Base-by-base conservation (phyloP, 2,329 filamentous ascomycete species). In the Fusarium tupiense region DNA sequence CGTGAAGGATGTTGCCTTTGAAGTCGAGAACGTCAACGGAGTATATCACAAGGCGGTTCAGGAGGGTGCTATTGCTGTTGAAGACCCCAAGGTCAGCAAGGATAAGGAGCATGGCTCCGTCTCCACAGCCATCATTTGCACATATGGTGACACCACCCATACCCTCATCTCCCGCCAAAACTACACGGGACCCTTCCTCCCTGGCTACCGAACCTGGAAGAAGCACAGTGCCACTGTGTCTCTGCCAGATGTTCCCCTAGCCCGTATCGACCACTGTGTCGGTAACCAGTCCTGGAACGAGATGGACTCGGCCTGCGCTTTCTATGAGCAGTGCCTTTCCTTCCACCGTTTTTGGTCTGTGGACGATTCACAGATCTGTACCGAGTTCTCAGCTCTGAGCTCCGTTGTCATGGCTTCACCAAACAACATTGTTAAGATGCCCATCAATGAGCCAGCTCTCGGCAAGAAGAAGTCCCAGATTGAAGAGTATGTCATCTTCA, bases 321-420 rank as follows among this genome's bases (percentile, higher is more conserved):
- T 93, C 83, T 98, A 98, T 86, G 95, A 98, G 85, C 90, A 91
- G 72, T 93, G 92, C 72, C 92, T 98, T 35, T 93, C 92, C 62
- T 98, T 98, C 89, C 95, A 98, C 86, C 94, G 95, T 76, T 98
- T 98, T 91, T 98, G 96, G 96, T 94, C 92, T 62, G 95, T 98
- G 67, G 96, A 98, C 83, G 96, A 98, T 87, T 93, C 91, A 76
- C 91, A 97, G 81, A 97, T 98, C 84, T 94, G 91, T 88, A 98
- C 94, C 75, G 95, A 97, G 81, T 98, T 94, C 88, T 95, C 92
- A 2, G 95, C 96, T 16, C 88, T 98, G 54, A 94, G 92, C 84
- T 94, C 91, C 79, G 91, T 98, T 79, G 96, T 98, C 80, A 98
- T 98, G 95, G 90, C 93, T 47, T 94, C 92, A 9, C 91, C 91